These are phyloP conservation scores for Chloromonas sp. DNA, from an alignment of 163 green algal species.

Conservation along the genomic window DNA sequence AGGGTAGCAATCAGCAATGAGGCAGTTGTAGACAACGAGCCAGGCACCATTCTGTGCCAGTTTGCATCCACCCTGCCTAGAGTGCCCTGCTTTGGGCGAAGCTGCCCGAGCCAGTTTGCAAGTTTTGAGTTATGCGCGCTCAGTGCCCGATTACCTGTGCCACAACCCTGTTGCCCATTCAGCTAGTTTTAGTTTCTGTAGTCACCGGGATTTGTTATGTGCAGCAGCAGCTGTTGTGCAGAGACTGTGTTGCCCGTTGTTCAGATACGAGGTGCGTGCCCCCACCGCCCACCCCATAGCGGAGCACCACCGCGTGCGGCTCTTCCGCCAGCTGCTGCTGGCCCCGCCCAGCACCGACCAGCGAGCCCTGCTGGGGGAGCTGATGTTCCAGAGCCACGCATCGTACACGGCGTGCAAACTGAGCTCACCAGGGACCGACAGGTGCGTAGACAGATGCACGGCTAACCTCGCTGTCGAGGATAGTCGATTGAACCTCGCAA, in stretches of 20 bases:
- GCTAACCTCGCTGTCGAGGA: background rate
- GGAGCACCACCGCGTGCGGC: constrained; percentile 73
- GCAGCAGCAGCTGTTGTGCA: background rate
- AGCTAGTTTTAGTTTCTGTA: no score
- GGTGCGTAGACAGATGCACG: background rate
- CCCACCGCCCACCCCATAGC: constrained; percentile 71
- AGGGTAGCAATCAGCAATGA: no score
- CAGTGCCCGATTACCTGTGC: no score
- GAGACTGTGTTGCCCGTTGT: background rate
- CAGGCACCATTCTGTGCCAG: no score
- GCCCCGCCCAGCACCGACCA: constrained; percentile 6
- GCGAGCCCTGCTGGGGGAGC: constrained; percentile 69
- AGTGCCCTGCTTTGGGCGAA: no score
- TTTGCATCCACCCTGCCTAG: no score
- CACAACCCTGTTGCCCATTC: no score
- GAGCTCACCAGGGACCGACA: constrained; percentile 16
- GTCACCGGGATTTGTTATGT: no score
- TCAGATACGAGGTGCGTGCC: constrained; percentile 57
- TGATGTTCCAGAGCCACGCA: constrained; percentile 84
- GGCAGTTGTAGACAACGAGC: no score
- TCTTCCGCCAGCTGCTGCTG: constrained; percentile 51
- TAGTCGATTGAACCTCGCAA: background rate
- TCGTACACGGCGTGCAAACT: constrained; percentile 58
- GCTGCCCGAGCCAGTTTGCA: no score
- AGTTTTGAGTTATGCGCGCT: no score